A percentile compares a stretch with the other conserved stretches of the same genome.
Evolutionary conservation across 352 stramenopile species (phyloP).

Genomic region (Pythium insidiosum): DNA sequence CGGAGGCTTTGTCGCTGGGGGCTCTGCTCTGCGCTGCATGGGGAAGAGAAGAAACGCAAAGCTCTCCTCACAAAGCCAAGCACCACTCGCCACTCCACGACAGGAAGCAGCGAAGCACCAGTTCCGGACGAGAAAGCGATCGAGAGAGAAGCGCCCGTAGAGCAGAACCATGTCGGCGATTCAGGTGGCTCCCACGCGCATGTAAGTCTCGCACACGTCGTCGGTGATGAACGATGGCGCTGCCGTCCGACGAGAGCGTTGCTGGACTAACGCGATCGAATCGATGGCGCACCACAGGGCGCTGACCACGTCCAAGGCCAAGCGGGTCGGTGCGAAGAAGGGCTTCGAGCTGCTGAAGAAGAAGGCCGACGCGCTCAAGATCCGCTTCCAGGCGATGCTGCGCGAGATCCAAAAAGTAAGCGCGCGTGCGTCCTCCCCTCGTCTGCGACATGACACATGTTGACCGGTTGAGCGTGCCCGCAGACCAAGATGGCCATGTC

Average conservation of each 20-base stretch:
- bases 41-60: no score
- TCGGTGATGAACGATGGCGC: neutral
- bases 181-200: conserved; percentile 73
- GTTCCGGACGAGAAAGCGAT: no score
- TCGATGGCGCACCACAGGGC: conserved; percentile 38
- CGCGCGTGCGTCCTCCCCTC: neutral
- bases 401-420: conserved; percentile 80
- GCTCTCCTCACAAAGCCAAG: neutral
- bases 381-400: conserved; percentile 87
- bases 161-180: conserved; percentile 18
- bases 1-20: no score
- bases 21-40: no score
- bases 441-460: no score
- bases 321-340: conserved; percentile 81
- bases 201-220: conserved; percentile 28
- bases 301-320: conserved; percentile 79
- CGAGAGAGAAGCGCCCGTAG: neutral
- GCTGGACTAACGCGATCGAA: no score
- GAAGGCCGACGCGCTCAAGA: conserved; percentile 99
- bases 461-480: no score
- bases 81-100: no score
- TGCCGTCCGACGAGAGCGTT: no score
- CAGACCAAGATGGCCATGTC: conserved; percentile 85
- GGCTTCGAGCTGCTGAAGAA: conserved; percentile 91
- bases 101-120: no score